phyloP scores from a whole-genome alignment of 169 alveolate genomes.

The Plasmodium yoelii region DNA sequence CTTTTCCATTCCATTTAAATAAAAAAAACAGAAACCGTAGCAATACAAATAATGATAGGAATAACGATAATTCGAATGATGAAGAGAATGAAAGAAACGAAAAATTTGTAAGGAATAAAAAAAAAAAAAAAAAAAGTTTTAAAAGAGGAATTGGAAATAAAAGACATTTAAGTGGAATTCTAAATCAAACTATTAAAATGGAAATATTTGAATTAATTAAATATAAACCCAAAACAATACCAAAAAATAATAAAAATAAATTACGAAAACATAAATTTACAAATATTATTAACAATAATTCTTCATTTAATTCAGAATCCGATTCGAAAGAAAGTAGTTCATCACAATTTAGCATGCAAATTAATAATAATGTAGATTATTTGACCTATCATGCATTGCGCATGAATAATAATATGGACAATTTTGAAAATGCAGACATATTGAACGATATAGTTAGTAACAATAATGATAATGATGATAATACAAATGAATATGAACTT shows the following conservation, averaged over 20 bases:
- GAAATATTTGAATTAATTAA: slow-evolving; percentile 17
- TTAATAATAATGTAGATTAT: slow-evolving; percentile 1
- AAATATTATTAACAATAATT: slow-evolving; percentile 1
- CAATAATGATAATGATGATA: neutral
- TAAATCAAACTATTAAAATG: slow-evolving; percentile 69
- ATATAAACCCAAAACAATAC: neutral
- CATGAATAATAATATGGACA: neutral
- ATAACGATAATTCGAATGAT: neutral
- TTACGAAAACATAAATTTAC: neutral
- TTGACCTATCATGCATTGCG: neutral
- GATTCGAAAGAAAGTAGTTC: slow-evolving; percentile 7
- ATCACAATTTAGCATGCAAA: neutral
- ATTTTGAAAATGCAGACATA: no score
- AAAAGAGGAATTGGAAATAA: slow-evolving; percentile 6
- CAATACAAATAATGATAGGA: neutral
- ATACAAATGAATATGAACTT: slow-evolving; percentile 5
- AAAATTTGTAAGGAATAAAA: neutral
- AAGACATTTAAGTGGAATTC: slow-evolving; percentile 46
- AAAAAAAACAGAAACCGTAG: neutral
- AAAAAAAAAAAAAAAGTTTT: slow-evolving; percentile 10
- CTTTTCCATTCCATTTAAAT: neutral
- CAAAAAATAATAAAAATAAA: neutral
- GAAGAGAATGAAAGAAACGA: neutral
- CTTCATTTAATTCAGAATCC: slow-evolving; percentile 2
- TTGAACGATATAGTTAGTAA: neutral